Conservation (phyloP, 495 filamentous ascomycete species). For the Oidiodendron maius region DNA sequence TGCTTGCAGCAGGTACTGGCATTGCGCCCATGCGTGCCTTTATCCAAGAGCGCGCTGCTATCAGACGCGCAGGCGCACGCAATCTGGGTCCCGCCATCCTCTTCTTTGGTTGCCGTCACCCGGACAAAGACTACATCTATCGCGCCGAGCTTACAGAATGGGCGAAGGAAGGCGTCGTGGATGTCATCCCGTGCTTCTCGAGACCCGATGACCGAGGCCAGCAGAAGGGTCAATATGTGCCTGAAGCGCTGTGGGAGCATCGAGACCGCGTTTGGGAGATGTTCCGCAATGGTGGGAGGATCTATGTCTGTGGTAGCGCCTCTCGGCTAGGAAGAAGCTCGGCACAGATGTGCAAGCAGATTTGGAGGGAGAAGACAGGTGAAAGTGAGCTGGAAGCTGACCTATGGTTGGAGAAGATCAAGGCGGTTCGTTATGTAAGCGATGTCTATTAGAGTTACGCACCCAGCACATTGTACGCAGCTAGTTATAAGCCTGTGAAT, state of each 20-base stretch:
- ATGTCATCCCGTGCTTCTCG: too few relatives aligned
- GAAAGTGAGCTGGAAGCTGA: background rate
- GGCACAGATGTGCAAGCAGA: background rate
- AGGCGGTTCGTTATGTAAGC: background rate
- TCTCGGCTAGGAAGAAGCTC: background rate
- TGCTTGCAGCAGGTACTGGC: constrained; percentile 85
- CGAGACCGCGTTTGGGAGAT: background rate
- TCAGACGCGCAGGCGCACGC: background rate
- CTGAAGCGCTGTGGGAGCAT: constrained; percentile 66
- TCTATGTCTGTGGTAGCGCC: background rate
- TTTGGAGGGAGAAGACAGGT: background rate
- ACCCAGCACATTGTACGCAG: too few relatives aligned
- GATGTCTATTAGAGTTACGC: too few relatives aligned
- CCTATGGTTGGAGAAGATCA: background rate
- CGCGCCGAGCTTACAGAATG: background rate
- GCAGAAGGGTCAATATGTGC: constrained; percentile 73
- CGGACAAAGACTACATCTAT: background rate
- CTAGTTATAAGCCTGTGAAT: too few relatives aligned
- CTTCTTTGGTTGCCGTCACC: background rate
- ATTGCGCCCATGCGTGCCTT: constrained; percentile 81
- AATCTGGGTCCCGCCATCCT: background rate
- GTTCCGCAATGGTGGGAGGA: background rate
- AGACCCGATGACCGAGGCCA: constrained; percentile 56
- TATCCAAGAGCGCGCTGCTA: constrained; percentile 54
- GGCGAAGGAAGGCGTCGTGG: background rate